A percentile compares a stretch with the other conserved stretches of the same genome.
Evolutionary conservation across 177 flowering plant genomes (phyloP).

Genomic region (Vitis hybrid): DNA sequence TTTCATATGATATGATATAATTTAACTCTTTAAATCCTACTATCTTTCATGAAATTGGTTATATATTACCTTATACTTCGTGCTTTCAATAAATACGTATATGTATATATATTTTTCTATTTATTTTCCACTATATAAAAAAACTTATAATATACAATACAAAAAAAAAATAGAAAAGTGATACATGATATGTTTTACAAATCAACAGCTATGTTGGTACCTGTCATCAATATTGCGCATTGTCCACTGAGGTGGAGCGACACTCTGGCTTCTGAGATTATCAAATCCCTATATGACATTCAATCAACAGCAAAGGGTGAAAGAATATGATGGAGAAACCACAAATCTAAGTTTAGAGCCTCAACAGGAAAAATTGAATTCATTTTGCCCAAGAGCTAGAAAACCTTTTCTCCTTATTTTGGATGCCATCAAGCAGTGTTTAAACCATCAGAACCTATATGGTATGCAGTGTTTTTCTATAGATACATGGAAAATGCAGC

Average conservation of each 20-base stretch:
- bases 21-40: too few species aligned
- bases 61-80: too few species aligned
- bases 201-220: conserved; percentile 25
- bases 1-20: too few species aligned
- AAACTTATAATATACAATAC: too few species aligned
- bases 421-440: background rate
- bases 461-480: background rate
- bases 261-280: conserved; percentile 92
- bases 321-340: background rate
- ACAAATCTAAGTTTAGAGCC: background rate
- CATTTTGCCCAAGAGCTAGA: background rate
- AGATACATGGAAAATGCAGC: background rate
- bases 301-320: conserved; percentile 4
- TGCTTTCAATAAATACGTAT: too few species aligned
- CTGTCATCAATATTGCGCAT: conserved; percentile 99
- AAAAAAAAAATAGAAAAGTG: too few species aligned
- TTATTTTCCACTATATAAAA: too few species aligned
- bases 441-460: conserved; percentile 1
- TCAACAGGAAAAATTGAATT: background rate
- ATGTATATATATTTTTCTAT: too few species aligned
- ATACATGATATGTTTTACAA: too few species aligned
- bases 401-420: background rate
- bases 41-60: too few species aligned
- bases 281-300: conserved; percentile 77
- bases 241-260: conserved; percentile 98